Evolutionary conservation across 2,329 filamentous ascomycete species (phyloP).

Genomic region (Daldinia sp.): DNA sequence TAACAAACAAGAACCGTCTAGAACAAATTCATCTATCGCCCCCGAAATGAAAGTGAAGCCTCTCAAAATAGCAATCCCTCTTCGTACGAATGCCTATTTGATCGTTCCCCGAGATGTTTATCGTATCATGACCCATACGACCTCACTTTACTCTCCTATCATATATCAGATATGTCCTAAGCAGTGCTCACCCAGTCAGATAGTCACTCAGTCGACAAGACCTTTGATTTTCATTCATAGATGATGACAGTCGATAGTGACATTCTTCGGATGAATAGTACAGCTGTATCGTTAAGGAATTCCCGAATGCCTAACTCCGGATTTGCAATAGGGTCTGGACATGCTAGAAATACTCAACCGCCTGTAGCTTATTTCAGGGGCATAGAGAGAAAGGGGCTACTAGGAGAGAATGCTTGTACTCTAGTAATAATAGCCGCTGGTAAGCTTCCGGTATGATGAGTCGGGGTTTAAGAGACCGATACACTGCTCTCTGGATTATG

Average conservation of each 20-base stretch:
- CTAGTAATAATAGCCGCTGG: too few species aligned
- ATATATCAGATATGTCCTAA: conserved; percentile 3
- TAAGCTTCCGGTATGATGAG: too few species aligned
- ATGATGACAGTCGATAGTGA: neutral
- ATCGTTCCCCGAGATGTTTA: neutral
- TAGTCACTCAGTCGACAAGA: neutral
- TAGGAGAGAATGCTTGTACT: neutral
- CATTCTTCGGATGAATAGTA: neutral
- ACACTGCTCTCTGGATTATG: too few species aligned
- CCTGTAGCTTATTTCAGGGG: neutral
- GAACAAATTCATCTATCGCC: neutral
- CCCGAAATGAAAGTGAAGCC: neutral
- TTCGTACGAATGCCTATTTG: neutral
- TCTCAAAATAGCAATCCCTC: neutral
- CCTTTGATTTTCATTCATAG: neutral
- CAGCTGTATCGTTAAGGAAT: neutral
- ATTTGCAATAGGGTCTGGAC: neutral
- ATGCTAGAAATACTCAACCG: neutral
- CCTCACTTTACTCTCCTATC: neutral
- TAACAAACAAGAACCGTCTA: neutral
- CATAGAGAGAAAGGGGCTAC: neutral
- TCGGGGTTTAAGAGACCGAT: too few species aligned
- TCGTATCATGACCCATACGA: neutral
- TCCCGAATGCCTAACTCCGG: neutral
- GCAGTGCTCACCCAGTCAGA: neutral